A percentile compares a stretch with the other conserved stretches of the same genome.
phyloP scores from a whole-genome alignment of 192 early-diverging fungal species.

The Ambispora gerdemannii region DNA sequence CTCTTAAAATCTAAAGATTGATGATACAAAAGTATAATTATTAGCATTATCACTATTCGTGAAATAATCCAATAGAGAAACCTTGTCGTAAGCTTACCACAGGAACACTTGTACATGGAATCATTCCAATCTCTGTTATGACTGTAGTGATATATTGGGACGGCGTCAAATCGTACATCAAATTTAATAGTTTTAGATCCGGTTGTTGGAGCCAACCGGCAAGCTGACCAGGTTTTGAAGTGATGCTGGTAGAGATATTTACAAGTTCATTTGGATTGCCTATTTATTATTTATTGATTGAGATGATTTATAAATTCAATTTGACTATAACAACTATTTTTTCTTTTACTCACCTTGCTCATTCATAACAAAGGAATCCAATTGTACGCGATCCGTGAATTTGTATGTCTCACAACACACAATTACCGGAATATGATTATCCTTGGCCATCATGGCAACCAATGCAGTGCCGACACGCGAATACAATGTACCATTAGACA shows the following conservation, averaged over 20 bases:
- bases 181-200: constrained; percentile 80
- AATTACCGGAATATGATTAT: constrained; percentile 90
- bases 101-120: constrained; percentile 85
- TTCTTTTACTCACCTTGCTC: constrained; percentile 66
- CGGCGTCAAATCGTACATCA: constrained; percentile 94
- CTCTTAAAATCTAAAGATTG: constrained; percentile 11
- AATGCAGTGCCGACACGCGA: constrained; percentile 87
- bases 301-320: background rate
- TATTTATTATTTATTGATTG: background rate
- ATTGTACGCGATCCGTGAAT: constrained; percentile 85
- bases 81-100: constrained; percentile 51
- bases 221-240: constrained; percentile 22
- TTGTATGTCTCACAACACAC: constrained; percentile 95
- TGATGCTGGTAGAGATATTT: constrained; percentile 37
- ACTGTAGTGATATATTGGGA: constrained; percentile 87
- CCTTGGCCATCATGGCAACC: constrained; percentile 86
- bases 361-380: constrained; percentile 96
- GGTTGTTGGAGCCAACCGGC: constrained; percentile 74
- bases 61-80: background rate
- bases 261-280: constrained; percentile 73
- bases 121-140: constrained; percentile 88
- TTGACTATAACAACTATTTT: background rate
- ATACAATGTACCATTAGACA: constrained; percentile 91
- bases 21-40: constrained; percentile 36
- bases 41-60: constrained; percentile 1